Evolutionary conservation across 108 stramenopile genomes (phyloP), one percentile per base, ranked within the genome.

Genomic region (Skeletonema tropicum): DNA sequence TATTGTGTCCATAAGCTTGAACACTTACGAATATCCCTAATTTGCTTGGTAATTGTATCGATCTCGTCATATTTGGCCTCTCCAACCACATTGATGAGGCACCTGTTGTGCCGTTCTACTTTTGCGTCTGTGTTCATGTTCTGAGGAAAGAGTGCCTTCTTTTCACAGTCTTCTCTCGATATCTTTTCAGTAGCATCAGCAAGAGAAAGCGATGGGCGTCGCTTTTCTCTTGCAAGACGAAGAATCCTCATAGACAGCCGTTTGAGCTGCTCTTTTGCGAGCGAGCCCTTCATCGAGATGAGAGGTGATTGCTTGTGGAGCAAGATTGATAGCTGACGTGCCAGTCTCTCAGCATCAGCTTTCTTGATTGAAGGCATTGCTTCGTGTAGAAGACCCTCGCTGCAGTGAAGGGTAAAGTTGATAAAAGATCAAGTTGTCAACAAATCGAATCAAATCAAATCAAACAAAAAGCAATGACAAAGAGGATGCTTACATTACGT

Each of bases 1-100:
- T 66, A 75, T 49, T 75, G 68, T 3, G 74, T 75, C 74, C 74
- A 75, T n/a, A 66, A 21, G 19, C 58, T 60, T 26, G 74, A 75
- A 14, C 23, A 49, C 23, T 61, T 42, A 23, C 74, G 74, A 36
- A 75, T 75, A 5, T 58, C 59, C 23, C 60, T 75, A 41, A 75
- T 62, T 45, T 75, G 60, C 12, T 75, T 52, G 6, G 57, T 66
- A 12, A 62, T 26, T 1, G 13, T 11, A 12, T 67, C 2, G 42
- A 76, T 48, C 23, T 68, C 66, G 13, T 76, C 60, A 32, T 76
- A 76, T 25, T 68, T 76, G 23, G 33, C 33, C 23, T 76, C 75
- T 35, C 75, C 75, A 45, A 76, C 23, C 2, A 49, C 10, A 48
- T 68, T 62, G 3, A 68, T 76, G 3, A 76, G 66, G n/a, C n/a